Percentiles rank a stretch among this genome's conserved stretches.
Conservation (phyloP, 129 eudicot genomes). For the Artemisia annua region DNA sequence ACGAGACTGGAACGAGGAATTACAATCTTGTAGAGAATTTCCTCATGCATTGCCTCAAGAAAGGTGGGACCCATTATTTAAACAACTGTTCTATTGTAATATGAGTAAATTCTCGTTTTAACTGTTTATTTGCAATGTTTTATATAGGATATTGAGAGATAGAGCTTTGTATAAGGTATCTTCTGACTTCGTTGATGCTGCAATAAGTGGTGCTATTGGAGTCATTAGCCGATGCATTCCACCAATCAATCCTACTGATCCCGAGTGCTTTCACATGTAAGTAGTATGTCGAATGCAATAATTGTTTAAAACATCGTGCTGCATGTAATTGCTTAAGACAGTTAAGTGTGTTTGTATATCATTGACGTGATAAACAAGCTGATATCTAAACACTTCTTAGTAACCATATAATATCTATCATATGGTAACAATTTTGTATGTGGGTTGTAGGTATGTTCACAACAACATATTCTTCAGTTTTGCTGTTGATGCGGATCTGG, state of each 20-base stretch:
- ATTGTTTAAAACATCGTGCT: not conserved
- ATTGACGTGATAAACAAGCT: no score
- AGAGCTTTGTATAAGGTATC: slow-evolving; percentile 91
- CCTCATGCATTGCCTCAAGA: slow-evolving; percentile 90
- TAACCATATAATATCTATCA: not conserved
- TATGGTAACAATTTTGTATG: slow-evolving; percentile 8
- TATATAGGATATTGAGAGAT: slow-evolving; percentile 85
- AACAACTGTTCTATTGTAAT: not conserved
- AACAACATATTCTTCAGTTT: slow-evolving; percentile 99
- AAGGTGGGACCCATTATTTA: slow-evolving; percentile 43
- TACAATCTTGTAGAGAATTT: slow-evolving; percentile 97
- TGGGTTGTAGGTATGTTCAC: slow-evolving; percentile 84
- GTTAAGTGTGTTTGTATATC: not conserved
- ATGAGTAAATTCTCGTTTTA: no score
- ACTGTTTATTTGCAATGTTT: slow-evolving; percentile 10
- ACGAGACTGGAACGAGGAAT: slow-evolving; percentile 98
- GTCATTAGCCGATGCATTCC: slow-evolving; percentile 98
- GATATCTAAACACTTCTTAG: not conserved
- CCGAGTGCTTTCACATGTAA: slow-evolving; percentile 99
- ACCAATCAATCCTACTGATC: slow-evolving; percentile 98
- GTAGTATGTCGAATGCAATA: slow-evolving; percentile 26
- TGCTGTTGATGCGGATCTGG: slow-evolving; percentile 98
- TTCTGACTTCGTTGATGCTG: slow-evolving; percentile 98
- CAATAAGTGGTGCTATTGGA: slow-evolving; percentile 96
- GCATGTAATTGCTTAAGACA: not conserved